Conservation (phyloP, 306 rosid genomes). For the Hippophae tibetana region DNA sequence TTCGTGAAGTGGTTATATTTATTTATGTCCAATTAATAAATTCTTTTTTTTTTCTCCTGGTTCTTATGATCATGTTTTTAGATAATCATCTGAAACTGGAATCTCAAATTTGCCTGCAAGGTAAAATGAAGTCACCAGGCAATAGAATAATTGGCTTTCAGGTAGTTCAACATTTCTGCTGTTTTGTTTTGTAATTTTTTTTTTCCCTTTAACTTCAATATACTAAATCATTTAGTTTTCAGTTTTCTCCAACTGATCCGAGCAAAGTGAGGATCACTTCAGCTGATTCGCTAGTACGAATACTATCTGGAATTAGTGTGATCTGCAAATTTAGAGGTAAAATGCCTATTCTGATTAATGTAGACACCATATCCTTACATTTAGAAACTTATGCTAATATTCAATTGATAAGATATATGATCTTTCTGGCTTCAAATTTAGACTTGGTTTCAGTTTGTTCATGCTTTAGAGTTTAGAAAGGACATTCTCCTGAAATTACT, state of each 20-base stretch:
- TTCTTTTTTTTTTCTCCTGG: not conserved
- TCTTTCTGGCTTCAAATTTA: no score
- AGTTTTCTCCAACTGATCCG: conserved; percentile 56
- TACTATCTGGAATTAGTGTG: conserved; percentile 41
- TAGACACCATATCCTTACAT: not conserved
- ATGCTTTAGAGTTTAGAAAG: no score
- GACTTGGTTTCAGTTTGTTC: no score
- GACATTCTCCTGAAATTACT: no score
- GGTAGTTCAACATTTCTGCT: conserved; percentile 31
- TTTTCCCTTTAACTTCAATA: not conserved
- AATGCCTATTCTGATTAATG: not conserved
- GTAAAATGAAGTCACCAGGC: conserved; percentile 57
- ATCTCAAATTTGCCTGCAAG: conserved; percentile 38
- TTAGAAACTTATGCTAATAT: not conserved
- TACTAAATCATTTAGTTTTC: conserved; percentile 18
- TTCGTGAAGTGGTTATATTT: not conserved
- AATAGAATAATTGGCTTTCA: conserved; percentile 66
- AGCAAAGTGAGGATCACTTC: conserved; percentile 53
- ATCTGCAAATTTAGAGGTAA: conserved; percentile 58
- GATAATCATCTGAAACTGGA: conserved; percentile 47
- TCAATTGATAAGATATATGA: no score
- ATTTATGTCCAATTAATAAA: not conserved
- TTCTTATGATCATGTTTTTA: conserved; percentile 9
- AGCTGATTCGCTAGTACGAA: conserved; percentile 53
- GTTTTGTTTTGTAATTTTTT: conserved; percentile 5